Evolutionary conservation across 306 rosid species (phyloP).

Genomic region (Medicago truncatula): MtrunA17r5.0-ANR NC_053048.1:46466501-46467000

Average conservation of each 20-base stretch:
- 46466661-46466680: constrained; percentile 72
- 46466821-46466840: background rate
- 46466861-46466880: constrained; percentile 66
- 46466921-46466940: constrained; percentile 72
- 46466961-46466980: constrained; percentile 51
- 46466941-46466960: constrained; percentile 68
- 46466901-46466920: constrained; percentile 53
- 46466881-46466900: constrained; percentile 69
- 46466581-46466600: background rate
- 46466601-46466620: too few species aligned
- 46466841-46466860: constrained; percentile 55
- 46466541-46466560: too few species aligned
- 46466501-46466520: background rate
- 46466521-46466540: too few species aligned
- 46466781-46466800: background rate
- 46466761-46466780: background rate
- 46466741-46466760: background rate
- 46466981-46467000: background rate
- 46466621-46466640: too few species aligned
- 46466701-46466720: constrained; percentile 49
- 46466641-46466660: too few species aligned
- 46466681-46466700: constrained; percentile 72
- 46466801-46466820: too few species aligned
- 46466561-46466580: background rate
- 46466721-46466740: background rate